Evolutionary conservation across 495 filamentous ascomycete species (phyloP).

Genomic region (Hypoxylon intermedium): DNA sequence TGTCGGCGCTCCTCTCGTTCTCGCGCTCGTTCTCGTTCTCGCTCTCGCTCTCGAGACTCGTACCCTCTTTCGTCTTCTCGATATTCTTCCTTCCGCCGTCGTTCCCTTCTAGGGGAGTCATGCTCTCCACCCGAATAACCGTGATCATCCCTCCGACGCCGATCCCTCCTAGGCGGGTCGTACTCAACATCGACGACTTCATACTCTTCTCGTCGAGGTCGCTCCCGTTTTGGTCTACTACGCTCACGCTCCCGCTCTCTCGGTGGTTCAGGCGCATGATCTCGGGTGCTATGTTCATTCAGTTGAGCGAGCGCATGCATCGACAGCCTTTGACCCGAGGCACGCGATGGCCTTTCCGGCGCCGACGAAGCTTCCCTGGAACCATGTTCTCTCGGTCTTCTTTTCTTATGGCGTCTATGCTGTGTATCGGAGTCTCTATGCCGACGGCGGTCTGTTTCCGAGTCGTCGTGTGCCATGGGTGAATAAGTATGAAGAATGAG

Average conservation of each 20-base stretch:
- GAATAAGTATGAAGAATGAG: background rate
- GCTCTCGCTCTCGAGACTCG: constrained; percentile 37
- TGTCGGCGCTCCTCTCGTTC: constrained; percentile 44
- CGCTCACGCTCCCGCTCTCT: constrained; percentile 36
- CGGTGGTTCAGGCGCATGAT: constrained; percentile 25
- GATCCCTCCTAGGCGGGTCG: constrained; percentile 31
- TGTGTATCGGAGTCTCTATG: constrained; percentile 39
- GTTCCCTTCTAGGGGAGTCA: constrained; percentile 43
- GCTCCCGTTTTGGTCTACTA: constrained; percentile 16
- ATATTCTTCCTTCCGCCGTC: constrained; percentile 43
- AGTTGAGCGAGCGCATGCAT: constrained; percentile 68
- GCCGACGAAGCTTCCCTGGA: constrained; percentile 23
- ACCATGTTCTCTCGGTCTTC: constrained; percentile 39
- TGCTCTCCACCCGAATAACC: constrained; percentile 29
- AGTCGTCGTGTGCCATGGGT: constrained; percentile 43
- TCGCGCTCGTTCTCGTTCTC: constrained; percentile 39
- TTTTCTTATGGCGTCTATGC: constrained; percentile 39
- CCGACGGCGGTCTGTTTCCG: constrained; percentile 36
- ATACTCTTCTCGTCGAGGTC: constrained; percentile 29
- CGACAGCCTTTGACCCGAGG: constrained; percentile 49
- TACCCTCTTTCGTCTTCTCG: constrained; percentile 38
- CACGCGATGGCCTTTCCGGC: constrained; percentile 21
- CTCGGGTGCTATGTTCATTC: constrained; percentile 61
- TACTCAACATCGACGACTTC: constrained; percentile 31
- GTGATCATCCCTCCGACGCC: constrained; percentile 28